Conservation (phyloP, 345 rosid genomes). For the Gossypium turneri region DNA sequence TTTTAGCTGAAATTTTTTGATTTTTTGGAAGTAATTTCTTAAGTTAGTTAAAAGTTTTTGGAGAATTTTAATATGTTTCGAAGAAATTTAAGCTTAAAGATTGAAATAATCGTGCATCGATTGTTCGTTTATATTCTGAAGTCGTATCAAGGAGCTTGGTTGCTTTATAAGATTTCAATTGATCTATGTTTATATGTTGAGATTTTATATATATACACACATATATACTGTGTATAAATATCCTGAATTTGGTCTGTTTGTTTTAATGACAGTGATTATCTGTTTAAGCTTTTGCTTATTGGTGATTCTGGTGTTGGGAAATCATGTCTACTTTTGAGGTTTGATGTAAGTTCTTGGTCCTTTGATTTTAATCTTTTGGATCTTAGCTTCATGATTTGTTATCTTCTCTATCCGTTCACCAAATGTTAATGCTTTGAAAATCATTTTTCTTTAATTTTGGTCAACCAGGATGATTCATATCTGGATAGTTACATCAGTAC, state of each 20-base stretch:
- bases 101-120: background rate
- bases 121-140: background rate
- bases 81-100: background rate
- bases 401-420: background rate
- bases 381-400: background rate
- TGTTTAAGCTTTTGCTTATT: slow-evolving; percentile 53
- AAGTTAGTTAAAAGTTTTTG: background rate
- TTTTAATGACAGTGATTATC: slow-evolving; percentile 43
- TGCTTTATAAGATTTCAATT: background rate
- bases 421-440: background rate
- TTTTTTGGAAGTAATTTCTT: background rate
- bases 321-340: slow-evolving; percentile 51
- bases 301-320: slow-evolving; percentile 61
- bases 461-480: slow-evolving; percentile 59
- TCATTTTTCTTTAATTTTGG: slow-evolving; percentile 6
- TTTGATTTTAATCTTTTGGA: background rate
- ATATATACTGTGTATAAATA: background rate
- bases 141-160: background rate
- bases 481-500: slow-evolving; percentile 75
- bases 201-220: background rate
- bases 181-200: slow-evolving; percentile 8
- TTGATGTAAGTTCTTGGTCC: slow-evolving; percentile 41
- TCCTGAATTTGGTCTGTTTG: background rate
- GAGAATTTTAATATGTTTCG: background rate
- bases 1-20: background rate